Evolutionary conservation across 73 alveolate genomes (phyloP), one percentile per base, ranked within the genome.

Genomic region (Paramecium pentaurelia): DNA sequence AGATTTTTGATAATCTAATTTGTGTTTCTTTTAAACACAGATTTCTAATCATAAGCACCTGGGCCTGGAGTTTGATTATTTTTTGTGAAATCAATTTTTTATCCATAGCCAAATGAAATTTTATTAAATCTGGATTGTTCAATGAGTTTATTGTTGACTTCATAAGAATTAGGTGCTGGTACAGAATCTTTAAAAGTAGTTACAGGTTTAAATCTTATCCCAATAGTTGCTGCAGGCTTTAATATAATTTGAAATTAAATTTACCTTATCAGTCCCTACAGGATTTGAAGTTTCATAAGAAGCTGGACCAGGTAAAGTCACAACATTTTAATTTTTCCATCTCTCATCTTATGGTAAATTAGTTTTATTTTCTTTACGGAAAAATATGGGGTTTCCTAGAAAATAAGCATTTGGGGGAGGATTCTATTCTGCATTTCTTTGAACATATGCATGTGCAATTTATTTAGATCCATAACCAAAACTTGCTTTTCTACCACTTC

Each of bases 341-440:
- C 91, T 40, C 12, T 80, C 77, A 14, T 22, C 32, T 36, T 80
- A 47, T 7, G 91, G 36, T 36, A 60, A 45, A 25, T 20, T 49
- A n/a, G 91, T 80, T 27, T 80, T 80, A 22, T 36, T 40, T 22
- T 44, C 16, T 32, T 45, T 22, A 20, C 14, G 34, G 8, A 64
- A 36, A 14, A 18, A 18, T 18, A 14, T 8, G 0, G 42, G 14
- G 10, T 80, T 47, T 18, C 34, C 91, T 14, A 25, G 20, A 44
- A 45, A 45, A 25, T 80, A 80, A 8, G 91, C 91, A 80, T 80
- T 44, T 8, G 91, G 91, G 8, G 77, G 54, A 6, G 91, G 91
- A 49, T 80, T 80, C 51, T 80, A 47, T 42, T 45, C 91, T 32
- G 91, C 91, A 80, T 80, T 80, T 80, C 91, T 42, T 80, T 80